phyloP scores from a whole-genome alignment of 2,329 filamentous ascomycete species.

The Penicillium sp. region DNA sequence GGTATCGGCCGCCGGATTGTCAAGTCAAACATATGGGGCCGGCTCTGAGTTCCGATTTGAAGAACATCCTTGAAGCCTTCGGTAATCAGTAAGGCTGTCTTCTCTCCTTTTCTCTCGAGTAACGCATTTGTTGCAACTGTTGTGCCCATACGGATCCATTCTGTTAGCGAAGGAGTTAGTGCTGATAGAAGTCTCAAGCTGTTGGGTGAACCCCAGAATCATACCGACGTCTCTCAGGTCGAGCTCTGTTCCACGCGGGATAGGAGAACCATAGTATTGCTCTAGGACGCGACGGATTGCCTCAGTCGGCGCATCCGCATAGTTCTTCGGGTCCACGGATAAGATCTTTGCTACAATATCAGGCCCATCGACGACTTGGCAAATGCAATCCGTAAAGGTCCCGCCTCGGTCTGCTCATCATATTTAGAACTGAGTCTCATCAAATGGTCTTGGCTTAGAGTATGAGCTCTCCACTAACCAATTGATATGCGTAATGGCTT shows the following conservation, averaged over 20 bases:
- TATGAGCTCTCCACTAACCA: too few species aligned
- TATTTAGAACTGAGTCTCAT: too few species aligned
- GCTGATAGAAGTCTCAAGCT: too few species aligned
- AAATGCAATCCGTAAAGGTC: conserved; percentile 13
- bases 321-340: conserved; percentile 78
- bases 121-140: conserved; percentile 83
- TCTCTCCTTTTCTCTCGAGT: conserved; percentile 24
- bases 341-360: conserved; percentile 75
- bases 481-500: not conserved
- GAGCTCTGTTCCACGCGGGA: conserved; percentile 12
- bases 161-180: not conserved
- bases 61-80: conserved; percentile 76
- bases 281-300: conserved; percentile 13
- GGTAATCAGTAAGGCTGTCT: conserved; percentile 44
- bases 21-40: conserved; percentile 77
- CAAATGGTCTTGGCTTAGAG: too few species aligned
- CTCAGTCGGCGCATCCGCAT: conserved; percentile 56
- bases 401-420: conserved; percentile 42
- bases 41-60: conserved; percentile 74
- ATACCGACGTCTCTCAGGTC: conserved; percentile 12
- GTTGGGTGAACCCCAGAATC: too few species aligned
- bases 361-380: not conserved
- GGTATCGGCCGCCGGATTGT: conserved; percentile 67
- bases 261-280: conserved; percentile 1
- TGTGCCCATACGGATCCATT: conserved; percentile 72